phyloP scores from a whole-genome alignment of 257 asterid genomes.

The Nicotiana tomentosiformis region DNA sequence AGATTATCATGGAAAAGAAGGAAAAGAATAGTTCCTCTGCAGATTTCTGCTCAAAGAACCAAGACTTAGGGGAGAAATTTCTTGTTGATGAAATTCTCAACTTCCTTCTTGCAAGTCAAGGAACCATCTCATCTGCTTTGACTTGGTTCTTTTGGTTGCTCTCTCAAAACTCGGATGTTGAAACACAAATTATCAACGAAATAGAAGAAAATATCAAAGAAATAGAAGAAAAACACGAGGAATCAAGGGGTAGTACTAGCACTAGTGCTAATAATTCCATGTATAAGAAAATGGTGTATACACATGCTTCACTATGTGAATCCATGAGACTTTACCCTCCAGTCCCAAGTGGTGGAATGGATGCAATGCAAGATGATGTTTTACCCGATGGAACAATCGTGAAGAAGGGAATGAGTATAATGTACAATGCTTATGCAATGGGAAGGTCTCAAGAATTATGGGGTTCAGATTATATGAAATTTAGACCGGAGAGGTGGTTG shows the following conservation, averaged over 20 bases:
- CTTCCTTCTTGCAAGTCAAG: constrained; percentile 38
- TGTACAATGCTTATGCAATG: constrained; percentile 15
- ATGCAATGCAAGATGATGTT: constrained; percentile 26
- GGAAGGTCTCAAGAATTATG: constrained; percentile 11
- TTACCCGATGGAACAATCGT: constrained; percentile 33
- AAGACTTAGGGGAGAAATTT: constrained; percentile 26
- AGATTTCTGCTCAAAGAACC: not conserved
- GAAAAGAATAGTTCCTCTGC: too few species aligned
- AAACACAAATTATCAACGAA: constrained; percentile 23
- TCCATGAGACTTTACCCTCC: constrained; percentile 49
- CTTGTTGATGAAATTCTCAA: constrained; percentile 33
- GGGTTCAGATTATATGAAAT: constrained; percentile 13
- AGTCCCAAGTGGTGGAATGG: constrained; percentile 31
- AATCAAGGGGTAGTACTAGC: constrained; percentile 16
- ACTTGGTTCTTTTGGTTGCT: constrained; percentile 53
- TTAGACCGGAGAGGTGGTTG: constrained; percentile 21
- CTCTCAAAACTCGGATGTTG: constrained; percentile 22
- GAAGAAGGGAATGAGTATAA: constrained; percentile 14
- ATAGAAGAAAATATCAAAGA: constrained; percentile 15
- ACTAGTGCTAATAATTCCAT: too few species aligned
- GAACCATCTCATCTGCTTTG: constrained; percentile 36
- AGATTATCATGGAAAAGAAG: constrained; percentile 15
- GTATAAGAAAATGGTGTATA: constrained; percentile 29
- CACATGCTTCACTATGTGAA: constrained; percentile 43
- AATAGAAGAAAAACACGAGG: constrained; percentile 24